These are phyloP conservation scores for Verticillium zaregamsianum DNA, from an alignment of 2,329 filamentous ascomycete species.

Conservation along the genomic window DNA sequence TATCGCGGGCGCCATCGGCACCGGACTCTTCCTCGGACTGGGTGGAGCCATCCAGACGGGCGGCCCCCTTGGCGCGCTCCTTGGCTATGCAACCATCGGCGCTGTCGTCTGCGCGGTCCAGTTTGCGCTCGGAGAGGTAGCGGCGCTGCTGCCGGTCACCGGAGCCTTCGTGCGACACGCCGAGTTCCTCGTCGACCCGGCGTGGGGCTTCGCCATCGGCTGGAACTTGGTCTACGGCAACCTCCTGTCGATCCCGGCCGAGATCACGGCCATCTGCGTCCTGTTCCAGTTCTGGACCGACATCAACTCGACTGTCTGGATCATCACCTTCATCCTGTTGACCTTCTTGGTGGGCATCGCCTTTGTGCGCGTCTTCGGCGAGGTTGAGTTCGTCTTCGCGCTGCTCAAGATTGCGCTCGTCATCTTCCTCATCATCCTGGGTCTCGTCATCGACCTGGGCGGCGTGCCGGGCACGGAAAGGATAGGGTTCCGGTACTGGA, in stretches of 20 bases:
- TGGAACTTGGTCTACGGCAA: slow-evolving; percentile 55
- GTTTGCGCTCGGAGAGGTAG: slow-evolving; percentile 56
- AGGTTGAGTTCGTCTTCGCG: slow-evolving; percentile 51
- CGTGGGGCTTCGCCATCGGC: slow-evolving; percentile 51
- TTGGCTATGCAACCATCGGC: slow-evolving; percentile 53
- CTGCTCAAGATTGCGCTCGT: slow-evolving; percentile 45
- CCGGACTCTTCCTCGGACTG: slow-evolving; percentile 56
- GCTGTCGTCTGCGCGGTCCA: slow-evolving; percentile 53
- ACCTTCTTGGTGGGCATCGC: slow-evolving; percentile 55
- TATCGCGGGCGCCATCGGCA: slow-evolving; percentile 58
- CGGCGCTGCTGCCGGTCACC: slow-evolving; percentile 57
- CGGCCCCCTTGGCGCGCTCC: slow-evolving; percentile 41
- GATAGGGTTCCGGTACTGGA: slow-evolving; percentile 44
- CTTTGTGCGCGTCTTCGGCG: slow-evolving; percentile 56
- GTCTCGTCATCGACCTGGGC: slow-evolving; percentile 45
- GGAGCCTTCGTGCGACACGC: slow-evolving; percentile 59
- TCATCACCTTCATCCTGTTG: slow-evolving; percentile 45
- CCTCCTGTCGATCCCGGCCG: slow-evolving; percentile 49
- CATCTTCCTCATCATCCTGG: slow-evolving; percentile 43
- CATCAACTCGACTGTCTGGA: slow-evolving; percentile 47
- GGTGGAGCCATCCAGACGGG: slow-evolving; percentile 48
- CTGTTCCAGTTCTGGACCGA: slow-evolving; percentile 62
- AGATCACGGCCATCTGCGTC: slow-evolving; percentile 60
- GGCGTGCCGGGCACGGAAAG: slow-evolving; percentile 35
- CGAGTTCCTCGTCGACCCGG: slow-evolving; percentile 57